Evolutionary conservation across 805 yeast genomes (phyloP).

Genomic region (Candida rishiriensis): DNA sequence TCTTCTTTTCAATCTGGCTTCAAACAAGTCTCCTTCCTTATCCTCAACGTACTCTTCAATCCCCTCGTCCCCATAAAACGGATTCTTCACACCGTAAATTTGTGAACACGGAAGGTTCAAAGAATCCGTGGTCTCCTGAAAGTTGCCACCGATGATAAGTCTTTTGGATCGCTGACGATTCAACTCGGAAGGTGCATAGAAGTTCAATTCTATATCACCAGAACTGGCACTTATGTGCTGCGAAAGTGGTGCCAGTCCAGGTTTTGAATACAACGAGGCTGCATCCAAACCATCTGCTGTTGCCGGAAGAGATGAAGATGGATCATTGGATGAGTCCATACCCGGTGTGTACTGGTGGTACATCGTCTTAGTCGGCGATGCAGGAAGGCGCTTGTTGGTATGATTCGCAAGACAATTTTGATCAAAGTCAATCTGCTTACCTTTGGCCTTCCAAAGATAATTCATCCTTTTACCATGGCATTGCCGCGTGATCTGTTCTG

Average conservation of each 20-base stretch:
- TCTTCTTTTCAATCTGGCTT: constrained; percentile 30
- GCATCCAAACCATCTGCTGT: background rate
- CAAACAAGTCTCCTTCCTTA: constrained; percentile 17
- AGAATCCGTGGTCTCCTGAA: constrained; percentile 16
- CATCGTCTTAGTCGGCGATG: constrained; percentile 1
- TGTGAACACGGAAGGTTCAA: constrained; percentile 1
- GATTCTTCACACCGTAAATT: background rate
- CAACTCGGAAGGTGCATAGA: constrained; percentile 5
- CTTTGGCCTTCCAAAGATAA: constrained; percentile 49
- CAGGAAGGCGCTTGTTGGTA: background rate
- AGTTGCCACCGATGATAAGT: constrained; percentile 19
- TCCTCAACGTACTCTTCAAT: constrained; percentile 7
- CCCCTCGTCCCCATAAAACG: constrained; percentile 7
- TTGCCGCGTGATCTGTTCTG: constrained; percentile 21
- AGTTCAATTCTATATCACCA: background rate
- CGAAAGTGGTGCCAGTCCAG: constrained; percentile 3
- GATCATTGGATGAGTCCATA: background rate
- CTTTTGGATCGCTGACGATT: constrained; percentile 17
- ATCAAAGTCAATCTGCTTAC: constrained; percentile 33
- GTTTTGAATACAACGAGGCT: constrained; percentile 4
- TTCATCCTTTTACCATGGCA: constrained; percentile 30
- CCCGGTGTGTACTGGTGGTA: background rate
- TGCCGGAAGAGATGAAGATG: background rate
- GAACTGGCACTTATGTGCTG: constrained; percentile 1
- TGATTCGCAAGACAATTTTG: constrained; percentile 17